phyloP scores from a whole-genome alignment of 1,139 yeast genomes.

The Ogataea hybrid region DNA sequence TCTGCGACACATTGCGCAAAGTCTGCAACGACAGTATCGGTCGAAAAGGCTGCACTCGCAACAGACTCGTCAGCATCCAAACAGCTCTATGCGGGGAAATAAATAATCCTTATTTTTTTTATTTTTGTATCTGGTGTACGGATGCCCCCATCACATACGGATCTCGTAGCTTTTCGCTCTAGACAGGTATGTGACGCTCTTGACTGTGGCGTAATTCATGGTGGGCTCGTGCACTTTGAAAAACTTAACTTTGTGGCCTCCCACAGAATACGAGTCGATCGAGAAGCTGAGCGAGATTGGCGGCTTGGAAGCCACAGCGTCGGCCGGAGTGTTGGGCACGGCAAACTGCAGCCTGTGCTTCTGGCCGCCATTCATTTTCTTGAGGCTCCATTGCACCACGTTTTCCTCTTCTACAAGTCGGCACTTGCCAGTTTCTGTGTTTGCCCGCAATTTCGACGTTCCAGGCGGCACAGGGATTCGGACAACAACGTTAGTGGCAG shows the following conservation, averaged over 20 bases:
- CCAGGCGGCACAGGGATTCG: constrained; percentile 69
- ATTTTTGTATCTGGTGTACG: not conserved
- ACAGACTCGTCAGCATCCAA: too few species aligned
- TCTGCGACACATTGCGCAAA: too few species aligned
- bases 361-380: constrained; percentile 17
- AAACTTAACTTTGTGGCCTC: constrained; percentile 74
- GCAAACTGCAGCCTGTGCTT: constrained; percentile 10
- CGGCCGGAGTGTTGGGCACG: constrained; percentile 14
- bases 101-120: not conserved
- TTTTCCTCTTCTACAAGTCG: constrained; percentile 19
- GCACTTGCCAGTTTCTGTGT: constrained; percentile 57
- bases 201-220: constrained; percentile 58
- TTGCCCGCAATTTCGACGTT: constrained; percentile 48
- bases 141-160: constrained; percentile 42
- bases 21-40: too few species aligned
- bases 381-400: constrained; percentile 17
- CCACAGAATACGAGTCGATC: constrained; percentile 73
- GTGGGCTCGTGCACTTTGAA: constrained; percentile 66
- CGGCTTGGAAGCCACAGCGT: constrained; percentile 68
- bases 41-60: too few species aligned
- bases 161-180: constrained; percentile 80
- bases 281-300: constrained; percentile 73
- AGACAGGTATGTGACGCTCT: constrained; percentile 82
- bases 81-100: constrained; percentile 1
- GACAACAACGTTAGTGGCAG: constrained; percentile 64